These are phyloP conservation scores for Dictyophora rubrovolvata DNA, from an alignment of 768 basidiomycete genomes.

Conservation along the genomic window DNA sequence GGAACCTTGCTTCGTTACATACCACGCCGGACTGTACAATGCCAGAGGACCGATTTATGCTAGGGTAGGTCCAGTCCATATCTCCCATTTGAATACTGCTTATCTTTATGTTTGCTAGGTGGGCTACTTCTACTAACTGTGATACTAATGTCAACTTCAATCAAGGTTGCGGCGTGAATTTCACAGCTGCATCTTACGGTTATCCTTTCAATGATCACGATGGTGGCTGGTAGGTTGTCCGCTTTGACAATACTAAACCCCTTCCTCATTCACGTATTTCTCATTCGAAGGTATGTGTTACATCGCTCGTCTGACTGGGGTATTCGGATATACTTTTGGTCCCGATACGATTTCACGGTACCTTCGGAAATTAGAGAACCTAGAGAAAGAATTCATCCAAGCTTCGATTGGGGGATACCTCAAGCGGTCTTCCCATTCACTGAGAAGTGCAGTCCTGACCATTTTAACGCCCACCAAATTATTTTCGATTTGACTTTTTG, in stretches of 20 bases:
- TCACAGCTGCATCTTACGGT: constrained; percentile 33
- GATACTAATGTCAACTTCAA: constrained; percentile 42
- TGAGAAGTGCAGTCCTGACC: constrained; percentile 41
- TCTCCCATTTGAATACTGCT: not conserved
- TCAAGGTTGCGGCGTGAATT: constrained; percentile 49
- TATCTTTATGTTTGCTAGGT: constrained; percentile 18
- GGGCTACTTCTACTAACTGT: constrained; percentile 34
- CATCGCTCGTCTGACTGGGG: constrained; percentile 29
- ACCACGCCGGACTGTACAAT: constrained; percentile 41
- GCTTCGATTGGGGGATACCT: constrained; percentile 33
- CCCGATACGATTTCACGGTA: constrained; percentile 32
- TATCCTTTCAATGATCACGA: constrained; percentile 36
- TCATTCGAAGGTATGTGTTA: constrained; percentile 28
- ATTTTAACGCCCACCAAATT: constrained; percentile 43
- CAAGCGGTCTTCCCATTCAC: constrained; percentile 37
- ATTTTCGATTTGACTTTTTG: constrained; percentile 57
- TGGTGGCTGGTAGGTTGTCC: constrained; percentile 41
- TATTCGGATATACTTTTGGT: constrained; percentile 56
- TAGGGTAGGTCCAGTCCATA: constrained; percentile 29
- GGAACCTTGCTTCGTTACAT: constrained; percentile 46
- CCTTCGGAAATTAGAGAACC: constrained; percentile 30
- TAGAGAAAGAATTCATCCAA: constrained; percentile 1
- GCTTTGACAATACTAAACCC: constrained; percentile 15
- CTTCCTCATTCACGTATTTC: constrained; percentile 2
- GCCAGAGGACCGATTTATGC: constrained; percentile 30